Conservation (phyloP, 225 moss, liverwort and hornwort genomes). For the Asterella californica region DNA sequence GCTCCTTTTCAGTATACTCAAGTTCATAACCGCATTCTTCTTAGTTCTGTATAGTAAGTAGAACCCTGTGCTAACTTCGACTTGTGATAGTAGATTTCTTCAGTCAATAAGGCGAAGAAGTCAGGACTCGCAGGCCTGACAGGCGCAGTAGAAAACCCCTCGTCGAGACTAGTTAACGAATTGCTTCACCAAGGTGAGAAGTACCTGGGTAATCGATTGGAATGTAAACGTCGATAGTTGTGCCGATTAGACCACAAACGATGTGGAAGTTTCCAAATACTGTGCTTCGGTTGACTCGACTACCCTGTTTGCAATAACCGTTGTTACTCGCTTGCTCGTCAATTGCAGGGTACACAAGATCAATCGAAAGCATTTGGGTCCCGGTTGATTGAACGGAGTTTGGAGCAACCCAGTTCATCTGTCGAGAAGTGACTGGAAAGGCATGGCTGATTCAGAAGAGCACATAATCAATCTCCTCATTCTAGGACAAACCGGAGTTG, state of each 20-base stretch:
- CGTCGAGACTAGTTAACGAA: background rate
- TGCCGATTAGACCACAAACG: background rate
- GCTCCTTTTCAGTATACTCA: background rate
- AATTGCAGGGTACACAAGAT: background rate
- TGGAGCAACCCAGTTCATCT: background rate
- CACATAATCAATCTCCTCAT: conserved; percentile 31
- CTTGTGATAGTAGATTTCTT: background rate
- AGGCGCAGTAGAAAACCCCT: background rate
- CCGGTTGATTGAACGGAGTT: background rate
- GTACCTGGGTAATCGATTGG: background rate
- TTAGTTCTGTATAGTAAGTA: background rate
- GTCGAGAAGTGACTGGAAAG: background rate
- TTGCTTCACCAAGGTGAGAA: background rate
- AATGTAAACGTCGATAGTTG: background rate
- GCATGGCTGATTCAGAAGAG: conserved; percentile 5
- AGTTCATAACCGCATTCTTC: background rate
- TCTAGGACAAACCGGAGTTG: conserved; percentile 32
- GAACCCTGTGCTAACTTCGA: background rate
- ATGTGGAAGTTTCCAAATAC: background rate
- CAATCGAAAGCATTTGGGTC: background rate
- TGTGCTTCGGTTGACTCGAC: background rate
- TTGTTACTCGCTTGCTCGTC: background rate
- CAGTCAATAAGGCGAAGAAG: background rate
- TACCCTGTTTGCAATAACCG: background rate
- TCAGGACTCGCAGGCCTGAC: background rate